Evolutionary conservation across 331 rosid species (phyloP).

Genomic region (Telfairia occidentalis): DNA sequence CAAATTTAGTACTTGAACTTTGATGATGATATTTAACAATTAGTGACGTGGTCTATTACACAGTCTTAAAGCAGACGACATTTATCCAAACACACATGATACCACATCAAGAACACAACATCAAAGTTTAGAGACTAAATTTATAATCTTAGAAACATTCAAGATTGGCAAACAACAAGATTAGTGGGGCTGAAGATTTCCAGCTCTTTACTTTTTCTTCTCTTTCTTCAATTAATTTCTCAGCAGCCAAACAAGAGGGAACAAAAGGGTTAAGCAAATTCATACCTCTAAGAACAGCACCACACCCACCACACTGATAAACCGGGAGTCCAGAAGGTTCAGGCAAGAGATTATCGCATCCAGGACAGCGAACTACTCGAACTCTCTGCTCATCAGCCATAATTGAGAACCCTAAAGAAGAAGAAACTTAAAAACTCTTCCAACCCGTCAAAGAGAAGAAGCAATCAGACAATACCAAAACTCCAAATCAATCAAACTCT

Average conservation of each 20-base stretch:
- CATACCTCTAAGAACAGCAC: conserved; percentile 27
- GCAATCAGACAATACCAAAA: not conserved
- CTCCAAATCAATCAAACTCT: not conserved
- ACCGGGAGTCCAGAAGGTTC: conserved; percentile 18
- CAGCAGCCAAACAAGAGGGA: conserved; percentile 9
- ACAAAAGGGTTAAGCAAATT: not conserved
- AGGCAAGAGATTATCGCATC: conserved; percentile 21
- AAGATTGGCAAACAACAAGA: not conserved
- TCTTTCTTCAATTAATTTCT: not conserved
- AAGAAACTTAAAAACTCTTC: conserved; percentile 7
- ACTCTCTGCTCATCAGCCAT: conserved; percentile 21
- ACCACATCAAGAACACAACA: not conserved
- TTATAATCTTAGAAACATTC: not conserved
- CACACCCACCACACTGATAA: conserved; percentile 32
- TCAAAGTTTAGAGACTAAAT: not conserved
- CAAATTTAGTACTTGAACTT: not conserved
- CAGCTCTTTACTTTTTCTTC: not conserved
- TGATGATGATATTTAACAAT: no score
- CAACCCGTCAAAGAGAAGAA: conserved; percentile 11
- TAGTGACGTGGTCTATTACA: not conserved
- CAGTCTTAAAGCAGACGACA: not conserved
- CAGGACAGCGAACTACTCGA: conserved; percentile 26
- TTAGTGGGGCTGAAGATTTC: not conserved
- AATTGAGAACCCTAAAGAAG: conserved; percentile 5
- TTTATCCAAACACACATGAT: not conserved